Evolutionary conservation across 176 grass and related monocot genomes (phyloP).

Genomic region (Oryza longistaminata): DNA sequence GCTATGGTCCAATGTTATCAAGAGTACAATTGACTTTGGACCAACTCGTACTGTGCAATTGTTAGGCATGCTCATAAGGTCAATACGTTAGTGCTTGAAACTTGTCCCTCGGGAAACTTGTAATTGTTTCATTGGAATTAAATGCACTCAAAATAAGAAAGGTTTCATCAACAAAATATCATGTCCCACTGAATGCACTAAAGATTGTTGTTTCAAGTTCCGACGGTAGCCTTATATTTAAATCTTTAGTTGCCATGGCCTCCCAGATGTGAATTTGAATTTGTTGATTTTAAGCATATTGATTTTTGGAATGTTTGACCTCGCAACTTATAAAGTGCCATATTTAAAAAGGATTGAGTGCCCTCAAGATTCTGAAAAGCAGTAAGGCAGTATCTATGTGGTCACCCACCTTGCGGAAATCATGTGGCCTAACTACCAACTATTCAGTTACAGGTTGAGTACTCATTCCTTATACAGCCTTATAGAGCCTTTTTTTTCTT

Average conservation of each 20-base stretch:
- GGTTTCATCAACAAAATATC: not conserved
- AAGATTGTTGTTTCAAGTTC: not conserved
- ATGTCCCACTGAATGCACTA: not conserved
- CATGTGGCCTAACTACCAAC: not conserved
- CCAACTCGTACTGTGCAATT: not conserved
- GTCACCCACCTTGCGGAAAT: too few relatives aligned
- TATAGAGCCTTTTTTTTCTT: not conserved
- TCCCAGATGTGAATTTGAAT: not conserved
- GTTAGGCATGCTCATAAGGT: conserved; percentile 6
- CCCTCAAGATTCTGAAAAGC: too few relatives aligned
- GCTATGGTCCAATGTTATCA: conserved; percentile 4
- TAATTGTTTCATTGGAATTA: not conserved
- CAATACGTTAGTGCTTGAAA: not conserved
- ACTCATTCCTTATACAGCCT: not conserved
- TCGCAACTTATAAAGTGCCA: too few relatives aligned
- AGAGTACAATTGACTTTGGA: not conserved
- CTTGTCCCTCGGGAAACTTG: not conserved
- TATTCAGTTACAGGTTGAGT: not conserved
- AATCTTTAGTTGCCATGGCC: not conserved
- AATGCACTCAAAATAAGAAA: not conserved
- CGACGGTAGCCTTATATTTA: not conserved
- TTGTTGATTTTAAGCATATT: too few relatives aligned
- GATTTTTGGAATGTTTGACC: too few relatives aligned
- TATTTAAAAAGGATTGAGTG: too few relatives aligned
- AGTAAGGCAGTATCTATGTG: too few relatives aligned